phyloP scores from a whole-genome alignment of 176 grass and related monocot species.

The Eleusine coracana region DNA sequence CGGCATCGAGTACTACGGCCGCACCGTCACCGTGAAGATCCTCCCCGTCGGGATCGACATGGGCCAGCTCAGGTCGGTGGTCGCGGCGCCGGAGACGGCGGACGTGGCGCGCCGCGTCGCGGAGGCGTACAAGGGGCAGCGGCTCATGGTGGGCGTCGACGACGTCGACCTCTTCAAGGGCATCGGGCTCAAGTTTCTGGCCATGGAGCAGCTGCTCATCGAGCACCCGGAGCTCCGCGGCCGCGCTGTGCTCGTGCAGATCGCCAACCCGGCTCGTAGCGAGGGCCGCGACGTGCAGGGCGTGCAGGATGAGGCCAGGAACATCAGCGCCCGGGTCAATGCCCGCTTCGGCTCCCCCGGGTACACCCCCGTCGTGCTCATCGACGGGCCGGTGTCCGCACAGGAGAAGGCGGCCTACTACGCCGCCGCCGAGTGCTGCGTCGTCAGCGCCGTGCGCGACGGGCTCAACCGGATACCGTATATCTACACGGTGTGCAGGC shows the following conservation, averaged over 20 bases:
- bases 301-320: conserved; percentile 66
- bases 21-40: conserved; percentile 93
- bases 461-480: conserved; percentile 93
- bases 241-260: conserved; percentile 76
- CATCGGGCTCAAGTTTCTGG: conserved; percentile 93
- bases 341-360: conserved; percentile 65
- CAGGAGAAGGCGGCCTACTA: conserved; percentile 88
- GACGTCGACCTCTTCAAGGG: conserved; percentile 96
- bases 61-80: conserved; percentile 76
- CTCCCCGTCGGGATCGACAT: conserved; percentile 88
- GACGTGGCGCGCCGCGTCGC: conserved; percentile 45
- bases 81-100: conserved; percentile 66
- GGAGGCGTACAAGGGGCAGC: conserved; percentile 58
- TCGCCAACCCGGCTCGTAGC: conserved; percentile 84
- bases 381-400: conserved; percentile 53
- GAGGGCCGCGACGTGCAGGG: conserved; percentile 88
- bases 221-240: conserved; percentile 67
- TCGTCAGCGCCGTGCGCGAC: conserved; percentile 83
- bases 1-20: conserved; percentile 93
- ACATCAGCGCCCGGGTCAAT: conserved; percentile 78
- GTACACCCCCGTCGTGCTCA: conserved; percentile 70
- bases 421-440: conserved; percentile 76
- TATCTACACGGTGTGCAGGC: conserved; percentile 89
- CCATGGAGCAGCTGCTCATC: conserved; percentile 81
- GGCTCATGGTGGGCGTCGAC: conserved; percentile 85